Base-by-base conservation (phyloP, 2,329 filamentous ascomycete species). In the Pestalotiopsis sp. region DNA sequence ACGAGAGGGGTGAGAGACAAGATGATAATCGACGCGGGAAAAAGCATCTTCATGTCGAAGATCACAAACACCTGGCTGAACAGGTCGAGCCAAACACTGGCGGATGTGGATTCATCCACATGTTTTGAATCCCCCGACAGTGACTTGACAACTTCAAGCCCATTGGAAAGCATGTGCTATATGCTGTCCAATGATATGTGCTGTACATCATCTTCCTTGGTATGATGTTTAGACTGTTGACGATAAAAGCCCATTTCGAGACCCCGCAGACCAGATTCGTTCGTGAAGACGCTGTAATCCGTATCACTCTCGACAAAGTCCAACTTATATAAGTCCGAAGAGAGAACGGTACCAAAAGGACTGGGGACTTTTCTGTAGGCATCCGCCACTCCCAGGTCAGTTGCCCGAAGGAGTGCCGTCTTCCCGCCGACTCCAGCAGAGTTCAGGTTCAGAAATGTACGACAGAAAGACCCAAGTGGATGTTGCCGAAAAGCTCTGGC, bases 111-210 rank as follows among this genome's bases (percentile, higher is more conserved):
- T 31, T 83, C 86, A 74, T 95, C 97, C 2, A 82, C 83, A 63
- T 85, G 82, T 69, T 88, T 89, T 1, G 86, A 88, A 70, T 92
- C 88, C 11, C 88, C 86, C 0, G 93, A 90, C 61, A 98, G 83
- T 3, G 85, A 86, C 73, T 91, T 85, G 12, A 92, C 88, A 0
- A 94, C 95, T 2, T 89, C 87, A 36, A 97, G 81, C 7, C 93
- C 89, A 11, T 91, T 90, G 25, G 93, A 95, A 41, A 98, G 85
- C 95, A 98, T 98, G 79, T 98, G 94, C 94, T 94, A 97, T n/a
- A 97, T 79, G 70, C 87, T 88, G 61, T 82, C 80, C 68, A 79
- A 77, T 23, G 88, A 91, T 0, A 93, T 92, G 79, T 97, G 93
- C 45, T 88, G 88, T 1, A 90, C 85, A 76, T 96, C 93, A 77